Evolutionary conservation across 176 grass and related monocot species (phyloP).

Genomic region (Eleusine coracana): DNA sequence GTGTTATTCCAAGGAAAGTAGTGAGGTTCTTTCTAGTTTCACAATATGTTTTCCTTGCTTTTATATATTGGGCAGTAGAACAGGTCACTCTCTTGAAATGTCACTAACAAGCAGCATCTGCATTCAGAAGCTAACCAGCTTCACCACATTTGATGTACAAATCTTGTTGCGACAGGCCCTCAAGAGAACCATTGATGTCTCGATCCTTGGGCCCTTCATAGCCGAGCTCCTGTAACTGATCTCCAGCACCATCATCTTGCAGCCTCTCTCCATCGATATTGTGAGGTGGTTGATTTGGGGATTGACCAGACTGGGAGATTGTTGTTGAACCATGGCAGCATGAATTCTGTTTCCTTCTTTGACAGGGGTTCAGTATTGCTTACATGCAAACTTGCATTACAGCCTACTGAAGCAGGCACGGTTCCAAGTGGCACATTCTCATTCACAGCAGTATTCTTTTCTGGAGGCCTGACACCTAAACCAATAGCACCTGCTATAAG

Average conservation of each 20-base stretch:
- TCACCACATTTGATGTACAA: slow-evolving; percentile 55
- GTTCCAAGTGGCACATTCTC: slow-evolving; percentile 12
- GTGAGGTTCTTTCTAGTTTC: slow-evolving; percentile 41
- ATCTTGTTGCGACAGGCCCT: slow-evolving; percentile 37
- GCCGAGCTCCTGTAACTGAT: neutral
- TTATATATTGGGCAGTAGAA: slow-evolving; percentile 53
- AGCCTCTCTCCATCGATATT: slow-evolving; percentile 9
- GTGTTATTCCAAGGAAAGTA: slow-evolving; percentile 34
- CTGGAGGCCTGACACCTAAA: slow-evolving; percentile 6
- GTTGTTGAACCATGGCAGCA: slow-evolving; percentile 18
- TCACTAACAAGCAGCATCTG: slow-evolving; percentile 23
- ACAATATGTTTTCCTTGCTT: slow-evolving; percentile 35
- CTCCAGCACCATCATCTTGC: slow-evolving; percentile 1
- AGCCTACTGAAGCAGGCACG: slow-evolving; percentile 25
- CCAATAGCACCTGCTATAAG: neutral
- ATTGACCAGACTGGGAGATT: slow-evolving; percentile 11
- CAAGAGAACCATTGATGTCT: slow-evolving; percentile 19
- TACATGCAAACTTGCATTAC: slow-evolving; percentile 14
- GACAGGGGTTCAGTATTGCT: slow-evolving; percentile 8
- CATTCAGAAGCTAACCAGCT: slow-evolving; percentile 53
- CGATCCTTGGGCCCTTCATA: slow-evolving; percentile 31
- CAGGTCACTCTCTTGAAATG: slow-evolving; percentile 32
- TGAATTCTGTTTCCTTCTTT: neutral
- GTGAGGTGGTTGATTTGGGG: slow-evolving; percentile 22
- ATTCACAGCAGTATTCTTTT: slow-evolving; percentile 25